Base-by-base conservation (phyloP, 768 basidiomycete species). In the Rubroboletus satanas region DNA sequence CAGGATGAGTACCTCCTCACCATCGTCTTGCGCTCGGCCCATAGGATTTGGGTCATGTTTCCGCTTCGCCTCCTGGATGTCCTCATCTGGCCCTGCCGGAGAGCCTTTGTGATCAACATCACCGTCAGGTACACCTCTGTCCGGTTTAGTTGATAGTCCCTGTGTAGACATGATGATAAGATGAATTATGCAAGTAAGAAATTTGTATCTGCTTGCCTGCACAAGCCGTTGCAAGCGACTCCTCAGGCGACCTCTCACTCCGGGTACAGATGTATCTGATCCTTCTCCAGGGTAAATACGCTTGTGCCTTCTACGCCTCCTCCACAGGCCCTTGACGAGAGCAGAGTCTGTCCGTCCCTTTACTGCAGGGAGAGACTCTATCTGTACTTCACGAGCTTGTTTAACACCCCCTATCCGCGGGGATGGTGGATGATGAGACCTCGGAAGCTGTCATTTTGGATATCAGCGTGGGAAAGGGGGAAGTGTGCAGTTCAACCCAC, bases 1-100 rank as follows among this genome's bases (percentile, higher is more conserved):
- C 23, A 67, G 47, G 43, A 67, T 59, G 35, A 65, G 50, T 0
- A 63, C 45, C 29, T 68, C 66, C 2, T 59, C 56, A 11, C 38
- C 54, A 14, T 67, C 61, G 5, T 67, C 60, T 28, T 44, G 45
- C 10, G n/a, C n/a, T 2, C 48, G 46, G 11, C 21, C 10, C 3
- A 6, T 41, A 7, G 37, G 26, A 33, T 51, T 29, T 43, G 55
- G 55, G 10, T 49, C 38, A 23, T 56, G 41, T 21, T 42, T 45
- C 11, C 49, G 47, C 21, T 49, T 57, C 7, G 29, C 35, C 31
- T 29, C 38, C 14, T 38, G 53, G 10, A 47, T 31, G 7, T 44
- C 55, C 32, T 44, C 54, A 3, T 31, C 46, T 28, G 49, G 37
- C 7, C 8, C 45, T 31, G 18, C 47, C 2, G 31, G 26, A n/a